Evolutionary conservation across 441 rosid species (phyloP).

Genomic region (Gossypium schwendimanii): DNA sequence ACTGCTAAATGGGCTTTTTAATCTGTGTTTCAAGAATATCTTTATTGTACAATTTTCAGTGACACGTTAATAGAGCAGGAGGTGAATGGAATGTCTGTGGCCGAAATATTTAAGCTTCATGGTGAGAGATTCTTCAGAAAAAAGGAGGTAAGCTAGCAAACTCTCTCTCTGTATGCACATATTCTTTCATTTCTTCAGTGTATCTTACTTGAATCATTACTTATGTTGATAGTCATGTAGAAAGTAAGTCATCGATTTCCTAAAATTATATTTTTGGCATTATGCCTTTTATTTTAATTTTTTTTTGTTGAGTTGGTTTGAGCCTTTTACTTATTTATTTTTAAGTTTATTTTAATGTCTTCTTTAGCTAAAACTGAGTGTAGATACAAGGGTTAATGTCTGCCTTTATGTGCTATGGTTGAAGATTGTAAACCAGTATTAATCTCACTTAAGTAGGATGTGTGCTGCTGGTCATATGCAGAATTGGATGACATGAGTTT

Average conservation of each 20-base stretch:
- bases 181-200: conserved; percentile 1
- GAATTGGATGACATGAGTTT: neutral
- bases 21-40: conserved; percentile 11
- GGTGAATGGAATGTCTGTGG: conserved; percentile 54
- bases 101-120: conserved; percentile 67
- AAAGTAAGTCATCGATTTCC: neutral
- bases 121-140: conserved; percentile 79
- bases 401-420: neutral
- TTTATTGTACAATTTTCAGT: conserved; percentile 31
- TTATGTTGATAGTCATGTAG: neutral
- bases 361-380: neutral
- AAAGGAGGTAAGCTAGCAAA: conserved; percentile 52
- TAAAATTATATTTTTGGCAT: neutral
- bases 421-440: neutral
- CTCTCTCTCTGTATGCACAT: neutral
- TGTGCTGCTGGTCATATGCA: neutral
- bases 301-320: neutral
- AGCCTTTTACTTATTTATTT: neutral
- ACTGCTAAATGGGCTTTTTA: neutral
- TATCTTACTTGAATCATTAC: conserved; percentile 3
- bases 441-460: neutral
- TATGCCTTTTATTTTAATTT: neutral
- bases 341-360: neutral
- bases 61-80: conserved; percentile 60
- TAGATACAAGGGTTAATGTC: neutral